Percentiles rank a stretch among this genome's conserved stretches.
Evolutionary conservation across 306 rosid genomes (phyloP).

Genomic region (Oxytropis ochrocephala): DNA sequence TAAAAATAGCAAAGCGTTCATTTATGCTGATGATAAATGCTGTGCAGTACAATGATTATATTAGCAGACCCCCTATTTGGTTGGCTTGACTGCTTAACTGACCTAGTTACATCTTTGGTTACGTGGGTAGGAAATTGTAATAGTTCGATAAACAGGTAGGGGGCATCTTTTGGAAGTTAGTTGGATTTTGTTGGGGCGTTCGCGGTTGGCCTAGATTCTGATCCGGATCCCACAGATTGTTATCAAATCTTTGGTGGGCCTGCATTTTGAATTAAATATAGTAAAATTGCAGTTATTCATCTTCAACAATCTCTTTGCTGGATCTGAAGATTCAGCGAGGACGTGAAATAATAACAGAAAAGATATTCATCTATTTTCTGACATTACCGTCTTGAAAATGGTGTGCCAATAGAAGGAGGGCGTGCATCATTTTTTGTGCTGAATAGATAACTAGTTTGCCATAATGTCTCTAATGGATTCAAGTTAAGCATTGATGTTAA

Average conservation of each 20-base stretch:
- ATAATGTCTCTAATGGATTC: not conserved
- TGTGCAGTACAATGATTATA: not conserved
- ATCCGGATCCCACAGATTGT: too few relatives aligned
- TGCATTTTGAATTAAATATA: too few relatives aligned
- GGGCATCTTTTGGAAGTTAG: too few relatives aligned
- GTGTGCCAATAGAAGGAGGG: not conserved
- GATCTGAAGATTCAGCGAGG: constrained; percentile 1
- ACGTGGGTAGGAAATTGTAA: not conserved
- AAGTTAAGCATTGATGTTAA: constrained; percentile 7
- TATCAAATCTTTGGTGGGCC: too few relatives aligned
- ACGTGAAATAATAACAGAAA: constrained; percentile 5
- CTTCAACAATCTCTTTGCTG: not conserved
- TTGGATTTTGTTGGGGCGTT: too few relatives aligned
- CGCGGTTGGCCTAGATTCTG: too few relatives aligned
- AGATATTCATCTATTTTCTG: not conserved
- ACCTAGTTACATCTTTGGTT: not conserved
- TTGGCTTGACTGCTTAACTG: not conserved
- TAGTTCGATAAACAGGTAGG: too few relatives aligned
- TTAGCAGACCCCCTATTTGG: not conserved
- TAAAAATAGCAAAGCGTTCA: not conserved
- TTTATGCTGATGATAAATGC: constrained; percentile 11
- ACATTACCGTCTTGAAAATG: not conserved
- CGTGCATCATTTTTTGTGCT: not conserved
- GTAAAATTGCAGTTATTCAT: not conserved
- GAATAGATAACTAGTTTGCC: constrained; percentile 11